Conservation (phyloP, 2,329 filamentous ascomycete genomes). For the Sordariomycetes sp. region DNA sequence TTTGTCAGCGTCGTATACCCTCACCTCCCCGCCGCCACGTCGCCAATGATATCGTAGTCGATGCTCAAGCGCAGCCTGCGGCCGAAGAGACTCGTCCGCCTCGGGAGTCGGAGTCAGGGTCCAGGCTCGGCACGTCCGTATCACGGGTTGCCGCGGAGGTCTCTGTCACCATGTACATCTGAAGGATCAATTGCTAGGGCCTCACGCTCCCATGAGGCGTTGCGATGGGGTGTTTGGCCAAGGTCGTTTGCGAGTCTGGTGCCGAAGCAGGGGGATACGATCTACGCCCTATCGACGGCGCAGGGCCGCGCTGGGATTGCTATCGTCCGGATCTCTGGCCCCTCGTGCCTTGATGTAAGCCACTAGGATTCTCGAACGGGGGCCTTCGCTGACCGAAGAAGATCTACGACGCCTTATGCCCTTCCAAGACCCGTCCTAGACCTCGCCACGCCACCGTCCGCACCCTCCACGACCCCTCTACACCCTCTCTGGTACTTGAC, state of each 20-base stretch:
- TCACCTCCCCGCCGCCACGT: too few relatives aligned
- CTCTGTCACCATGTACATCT: background rate
- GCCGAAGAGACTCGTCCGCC: constrained; percentile 2
- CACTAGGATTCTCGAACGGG: background rate
- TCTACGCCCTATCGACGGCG: constrained; percentile 87
- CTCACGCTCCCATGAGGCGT: background rate
- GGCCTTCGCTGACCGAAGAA: constrained; percentile 13
- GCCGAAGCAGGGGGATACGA: constrained; percentile 46
- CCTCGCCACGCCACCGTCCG: constrained; percentile 61
- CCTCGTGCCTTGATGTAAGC: constrained; percentile 58
- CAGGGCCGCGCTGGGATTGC: constrained; percentile 83
- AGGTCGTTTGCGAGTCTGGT: constrained; percentile 8
- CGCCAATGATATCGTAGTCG: too few relatives aligned
- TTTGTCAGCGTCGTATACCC: too few relatives aligned
- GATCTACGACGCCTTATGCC: constrained; percentile 44
- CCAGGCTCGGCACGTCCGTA: constrained; percentile 3
- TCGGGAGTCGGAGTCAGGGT: constrained; percentile 4
- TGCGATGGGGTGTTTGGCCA: background rate
- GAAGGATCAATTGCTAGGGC: background rate
- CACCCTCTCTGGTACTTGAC: constrained; percentile 48
- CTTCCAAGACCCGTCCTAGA: constrained; percentile 30
- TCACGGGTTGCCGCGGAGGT: constrained; percentile 1
- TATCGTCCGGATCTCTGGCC: constrained; percentile 78
- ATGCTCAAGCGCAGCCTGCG: constrained; percentile 7
- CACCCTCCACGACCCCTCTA: constrained; percentile 52